Conservation (phyloP, 768 basidiomycete species). For the Hericium erinaceus region DNA sequence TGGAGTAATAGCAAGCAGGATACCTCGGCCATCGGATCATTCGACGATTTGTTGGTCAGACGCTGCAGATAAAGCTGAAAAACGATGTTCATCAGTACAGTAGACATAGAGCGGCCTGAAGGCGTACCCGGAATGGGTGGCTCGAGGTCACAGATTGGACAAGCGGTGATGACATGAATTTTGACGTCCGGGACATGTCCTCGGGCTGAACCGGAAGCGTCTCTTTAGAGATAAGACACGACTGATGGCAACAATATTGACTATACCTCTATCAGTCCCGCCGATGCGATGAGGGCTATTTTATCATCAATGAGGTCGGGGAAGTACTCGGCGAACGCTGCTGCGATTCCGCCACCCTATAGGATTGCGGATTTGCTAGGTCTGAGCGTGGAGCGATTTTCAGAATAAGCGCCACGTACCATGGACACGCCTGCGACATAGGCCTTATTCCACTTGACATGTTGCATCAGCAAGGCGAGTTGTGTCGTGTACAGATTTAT, state of each 20-base stretch:
- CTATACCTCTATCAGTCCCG: constrained; percentile 59
- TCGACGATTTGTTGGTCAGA: constrained; percentile 21
- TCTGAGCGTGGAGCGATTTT: not conserved
- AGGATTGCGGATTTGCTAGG: not conserved
- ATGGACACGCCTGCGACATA: constrained; percentile 66
- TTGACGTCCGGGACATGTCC: constrained; percentile 66
- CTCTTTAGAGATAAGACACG: not conserved
- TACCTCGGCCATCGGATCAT: constrained; percentile 23
- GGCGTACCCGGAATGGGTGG: constrained; percentile 47
- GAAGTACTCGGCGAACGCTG: constrained; percentile 62
- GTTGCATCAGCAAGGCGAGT: constrained; percentile 77
- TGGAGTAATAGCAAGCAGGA: not conserved
- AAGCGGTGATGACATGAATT: constrained; percentile 70
- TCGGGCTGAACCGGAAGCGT: constrained; percentile 29
- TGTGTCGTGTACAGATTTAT: constrained; percentile 59
- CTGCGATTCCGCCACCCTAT: constrained; percentile 67
- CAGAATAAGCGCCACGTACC: constrained; percentile 29
- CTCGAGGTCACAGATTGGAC: constrained; percentile 61
- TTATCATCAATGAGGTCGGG: constrained; percentile 61
- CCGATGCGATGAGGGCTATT: constrained; percentile 58
- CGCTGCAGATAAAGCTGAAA: constrained; percentile 25
- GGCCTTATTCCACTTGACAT: constrained; percentile 62
- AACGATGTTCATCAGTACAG: not conserved
- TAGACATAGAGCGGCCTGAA: not conserved
- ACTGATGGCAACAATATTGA: not conserved